Conservation (phyloP, 768 basidiomycete species). For the Lentinula sp. region DNA sequence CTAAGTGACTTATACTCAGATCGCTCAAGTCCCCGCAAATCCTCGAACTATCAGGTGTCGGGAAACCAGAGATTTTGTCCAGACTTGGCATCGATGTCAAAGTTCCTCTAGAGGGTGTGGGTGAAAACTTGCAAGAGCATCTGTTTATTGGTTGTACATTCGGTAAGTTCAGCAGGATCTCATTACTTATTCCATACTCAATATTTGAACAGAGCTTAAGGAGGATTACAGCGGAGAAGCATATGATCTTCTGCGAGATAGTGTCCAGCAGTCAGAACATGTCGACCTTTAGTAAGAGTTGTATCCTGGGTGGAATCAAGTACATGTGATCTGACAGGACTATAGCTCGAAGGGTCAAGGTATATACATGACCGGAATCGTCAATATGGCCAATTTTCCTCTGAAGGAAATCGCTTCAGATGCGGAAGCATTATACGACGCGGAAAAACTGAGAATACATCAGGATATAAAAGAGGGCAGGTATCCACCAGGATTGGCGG, state of each 20-base stretch:
- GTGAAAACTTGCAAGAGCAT: conserved; percentile 53
- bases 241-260: conserved; percentile 23
- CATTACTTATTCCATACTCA: background rate
- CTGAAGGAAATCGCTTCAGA: conserved; percentile 11
- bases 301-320: too few relatives aligned
- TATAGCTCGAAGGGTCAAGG: conserved; percentile 10
- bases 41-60: conserved; percentile 56
- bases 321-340: conserved; percentile 1
- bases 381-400: conserved; percentile 11
- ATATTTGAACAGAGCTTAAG: conserved; percentile 19
- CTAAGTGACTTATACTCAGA: conserved; percentile 9
- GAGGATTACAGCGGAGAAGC: conserved; percentile 20
- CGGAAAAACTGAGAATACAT: conserved; percentile 6
- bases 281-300: conserved; percentile 24
- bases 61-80: conserved; percentile 31
- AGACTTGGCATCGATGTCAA: conserved; percentile 30
- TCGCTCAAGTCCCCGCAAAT: conserved; percentile 43
- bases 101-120: conserved; percentile 33
- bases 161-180: background rate
- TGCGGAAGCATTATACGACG: conserved; percentile 10
- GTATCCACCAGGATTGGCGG: conserved; percentile 8
- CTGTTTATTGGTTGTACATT: conserved; percentile 9
- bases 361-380: conserved; percentile 12
- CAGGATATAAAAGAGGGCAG: conserved; percentile 1
- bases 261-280: conserved; percentile 20